A percentile compares a stretch with the other conserved stretches of the same genome.
Conservation (phyloP, 805 yeast genomes). For the Hanseniaspora taiwanica region DNA sequence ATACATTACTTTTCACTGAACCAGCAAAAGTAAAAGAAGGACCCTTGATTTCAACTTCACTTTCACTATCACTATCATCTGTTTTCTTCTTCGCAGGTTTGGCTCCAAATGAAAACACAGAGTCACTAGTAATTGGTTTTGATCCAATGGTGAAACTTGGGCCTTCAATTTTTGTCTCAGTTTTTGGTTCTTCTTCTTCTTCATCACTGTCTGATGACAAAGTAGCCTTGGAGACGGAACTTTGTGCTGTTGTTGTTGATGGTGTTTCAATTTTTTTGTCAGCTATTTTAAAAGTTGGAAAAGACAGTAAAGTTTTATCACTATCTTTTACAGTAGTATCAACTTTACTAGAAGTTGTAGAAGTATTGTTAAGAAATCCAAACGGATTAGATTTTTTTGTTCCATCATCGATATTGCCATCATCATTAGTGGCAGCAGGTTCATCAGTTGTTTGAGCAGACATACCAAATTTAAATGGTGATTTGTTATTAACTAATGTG, state of each 20-base stretch:
- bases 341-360: slow-evolving; percentile 24
- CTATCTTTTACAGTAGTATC: slow-evolving; percentile 30
- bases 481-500: too few relatives aligned
- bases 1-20: slow-evolving; percentile 23
- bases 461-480: slow-evolving; percentile 7
- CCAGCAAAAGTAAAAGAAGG: slow-evolving; percentile 29
- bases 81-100: slow-evolving; percentile 6
- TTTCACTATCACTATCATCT: slow-evolving; percentile 21
- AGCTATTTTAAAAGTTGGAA: too few relatives aligned
- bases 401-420: slow-evolving; percentile 2
- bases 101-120: slow-evolving; percentile 1
- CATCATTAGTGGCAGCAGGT: too few relatives aligned
- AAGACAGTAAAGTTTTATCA: too few relatives aligned
- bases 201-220: slow-evolving; percentile 1
- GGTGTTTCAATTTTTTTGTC: too few relatives aligned
- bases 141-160: slow-evolving; percentile 44
- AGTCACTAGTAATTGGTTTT: slow-evolving; percentile 29
- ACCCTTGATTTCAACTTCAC: slow-evolving; percentile 24
- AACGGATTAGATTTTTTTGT: slow-evolving; percentile 1
- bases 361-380: slow-evolving; percentile 3
- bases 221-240: slow-evolving; percentile 7
- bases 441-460: slow-evolving; percentile 7
- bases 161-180: slow-evolving; percentile 57
- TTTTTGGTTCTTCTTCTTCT: slow-evolving; percentile 35
- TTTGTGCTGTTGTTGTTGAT: too few relatives aligned